phyloP scores from a whole-genome alignment of 768 basidiomycete genomes.

The Clathrus columnatus region DNA sequence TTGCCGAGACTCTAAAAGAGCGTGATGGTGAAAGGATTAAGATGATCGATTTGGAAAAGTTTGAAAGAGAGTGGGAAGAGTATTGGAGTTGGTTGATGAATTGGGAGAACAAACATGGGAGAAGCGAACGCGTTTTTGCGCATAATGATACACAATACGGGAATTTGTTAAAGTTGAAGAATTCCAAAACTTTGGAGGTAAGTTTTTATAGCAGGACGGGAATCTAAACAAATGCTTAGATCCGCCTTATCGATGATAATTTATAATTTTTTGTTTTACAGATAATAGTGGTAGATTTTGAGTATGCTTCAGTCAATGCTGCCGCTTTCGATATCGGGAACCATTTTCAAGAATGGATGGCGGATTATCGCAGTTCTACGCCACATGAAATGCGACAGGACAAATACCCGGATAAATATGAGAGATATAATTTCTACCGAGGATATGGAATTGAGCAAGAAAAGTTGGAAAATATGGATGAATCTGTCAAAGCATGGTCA shows the following conservation, averaged over 20 bases:
- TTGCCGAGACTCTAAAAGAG: constrained; percentile 51
- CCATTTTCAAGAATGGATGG: constrained; percentile 96
- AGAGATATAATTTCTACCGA: constrained; percentile 77
- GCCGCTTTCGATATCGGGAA: constrained; percentile 94
- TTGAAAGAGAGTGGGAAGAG: constrained; percentile 53
- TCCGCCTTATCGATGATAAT: constrained; percentile 10
- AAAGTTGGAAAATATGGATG: constrained; percentile 53
- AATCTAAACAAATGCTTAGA: constrained; percentile 1
- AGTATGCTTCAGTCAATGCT: constrained; percentile 90
- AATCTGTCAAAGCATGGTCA: constrained; percentile 80
- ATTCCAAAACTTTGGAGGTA: constrained; percentile 41
- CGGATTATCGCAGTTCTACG: constrained; percentile 67
- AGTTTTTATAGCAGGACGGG: no score
- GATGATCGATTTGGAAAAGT: constrained; percentile 55
- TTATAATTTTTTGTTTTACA: constrained; percentile 25
- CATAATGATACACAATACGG: constrained; percentile 98
- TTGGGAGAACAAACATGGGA: constrained; percentile 47
- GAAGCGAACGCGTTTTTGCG: constrained; percentile 64
- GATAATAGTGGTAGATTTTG: constrained; percentile 96
- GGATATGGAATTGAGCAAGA: constrained; percentile 67
- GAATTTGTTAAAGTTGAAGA: constrained; percentile 71
- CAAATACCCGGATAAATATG: constrained; percentile 60
- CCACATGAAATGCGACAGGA: constrained; percentile 58
- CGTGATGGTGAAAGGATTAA: constrained; percentile 22
- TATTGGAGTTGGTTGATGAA: constrained; percentile 65